Conservation (phyloP, 2,329 filamentous ascomycete genomes). For the Pezicula carpinea region DNA sequence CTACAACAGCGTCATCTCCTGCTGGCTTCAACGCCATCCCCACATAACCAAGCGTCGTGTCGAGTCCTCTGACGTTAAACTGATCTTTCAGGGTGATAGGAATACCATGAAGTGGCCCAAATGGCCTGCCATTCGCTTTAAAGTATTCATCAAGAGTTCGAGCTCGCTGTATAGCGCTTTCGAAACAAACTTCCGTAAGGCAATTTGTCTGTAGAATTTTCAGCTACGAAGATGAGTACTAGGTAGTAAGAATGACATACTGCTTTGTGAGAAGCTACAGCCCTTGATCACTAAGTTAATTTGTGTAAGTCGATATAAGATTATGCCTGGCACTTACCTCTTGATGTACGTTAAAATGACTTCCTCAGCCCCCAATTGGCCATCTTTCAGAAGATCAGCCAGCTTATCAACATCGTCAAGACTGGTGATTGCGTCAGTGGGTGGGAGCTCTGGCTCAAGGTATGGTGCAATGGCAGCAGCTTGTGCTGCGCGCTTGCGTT, state of each 20-base stretch:
- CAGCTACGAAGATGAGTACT: neutral
- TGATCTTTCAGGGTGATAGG: slow-evolving; percentile 56
- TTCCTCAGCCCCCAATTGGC: neutral
- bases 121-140: slow-evolving; percentile 32
- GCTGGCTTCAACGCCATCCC: slow-evolving; percentile 44
- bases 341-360: slow-evolving; percentile 1
- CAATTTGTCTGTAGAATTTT: slow-evolving; percentile 26
- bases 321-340: neutral
- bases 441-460: neutral
- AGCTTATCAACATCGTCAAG: slow-evolving; percentile 6
- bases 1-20: slow-evolving; percentile 42
- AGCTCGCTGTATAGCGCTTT: slow-evolving; percentile 34
- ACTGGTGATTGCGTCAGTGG: slow-evolving; percentile 5
- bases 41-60: slow-evolving; percentile 56
- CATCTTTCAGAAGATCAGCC: slow-evolving; percentile 1
- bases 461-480: slow-evolving; percentile 3
- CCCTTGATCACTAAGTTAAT: neutral
- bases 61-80: slow-evolving; percentile 52
- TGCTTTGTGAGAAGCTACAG: slow-evolving; percentile 1
- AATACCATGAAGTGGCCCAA: slow-evolving; percentile 48
- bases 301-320: neutral
- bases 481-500: slow-evolving; percentile 4
- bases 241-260: neutral
- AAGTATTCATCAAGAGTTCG: slow-evolving; percentile 33
- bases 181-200: slow-evolving; percentile 39